Base-by-base conservation (phyloP, 495 filamentous ascomycete species). In the Alectoria sarmentosa region DNA sequence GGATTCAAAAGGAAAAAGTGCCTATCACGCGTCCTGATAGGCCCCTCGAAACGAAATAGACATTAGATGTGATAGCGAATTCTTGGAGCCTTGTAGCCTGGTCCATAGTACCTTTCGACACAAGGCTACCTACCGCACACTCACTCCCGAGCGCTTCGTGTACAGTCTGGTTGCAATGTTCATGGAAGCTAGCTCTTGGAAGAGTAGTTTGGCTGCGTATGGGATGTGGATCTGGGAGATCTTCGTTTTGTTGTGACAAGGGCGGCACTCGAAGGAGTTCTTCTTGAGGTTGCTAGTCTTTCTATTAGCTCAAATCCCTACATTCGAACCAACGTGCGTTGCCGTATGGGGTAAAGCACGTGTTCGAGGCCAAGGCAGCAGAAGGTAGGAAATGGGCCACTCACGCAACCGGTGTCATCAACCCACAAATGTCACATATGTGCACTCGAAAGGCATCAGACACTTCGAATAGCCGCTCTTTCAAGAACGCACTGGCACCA, bases 351-450 rank as follows among this genome's bases (percentile, higher is more conserved):
- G 46, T 21, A 46, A 65, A 38, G 61, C 61, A 63, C 61, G 61
- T 56, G 61, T 37, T 39, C 9, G 11, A 49, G 46, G 10, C n/a
- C 38, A 2, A 41, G 32, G 36, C 41, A 56, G 37, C 52, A 63
- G 39, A 39, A 28, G 61, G 49, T 17, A 57, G 14, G 15, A 6
- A 63, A 14, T 15, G 52, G 14, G 28, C 32, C 58, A 91, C 93
- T 84, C 89, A 96, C 92, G 93, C 94, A 79, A 98, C 90, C 0
- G 94, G 94, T 14, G 92, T 98, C 94, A 99, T 99, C 70, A 99
- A 80, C 64, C 94, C 94, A 76, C 94, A 99, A 72, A 97, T 94
- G 76, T 99, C 94, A 77, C 94, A 99, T 66, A 99, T 88, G 74
- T 99, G 95, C 60, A 99, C 95, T 69, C 91, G 81, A 84, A 96